Conservation (phyloP, 495 filamentous ascomycete genomes). For the Penicillium diatomitis region DNA sequence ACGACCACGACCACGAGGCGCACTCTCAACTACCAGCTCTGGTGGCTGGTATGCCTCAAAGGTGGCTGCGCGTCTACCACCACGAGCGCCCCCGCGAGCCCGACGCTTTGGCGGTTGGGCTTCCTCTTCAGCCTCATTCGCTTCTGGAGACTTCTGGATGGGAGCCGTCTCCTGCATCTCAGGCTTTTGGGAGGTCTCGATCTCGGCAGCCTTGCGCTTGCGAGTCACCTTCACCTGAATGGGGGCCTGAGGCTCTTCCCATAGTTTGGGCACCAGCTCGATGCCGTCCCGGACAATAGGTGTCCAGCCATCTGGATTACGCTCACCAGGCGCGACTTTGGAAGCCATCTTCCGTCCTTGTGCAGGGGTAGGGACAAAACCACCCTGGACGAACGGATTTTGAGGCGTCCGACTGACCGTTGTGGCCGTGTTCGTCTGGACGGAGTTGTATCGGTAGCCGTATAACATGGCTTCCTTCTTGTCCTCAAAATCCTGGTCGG, state of each 20-base stretch:
- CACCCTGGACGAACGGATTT: constrained; percentile 35
- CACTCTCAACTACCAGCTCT: constrained; percentile 10
- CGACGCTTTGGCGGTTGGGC: constrained; percentile 23
- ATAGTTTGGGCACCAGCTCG: constrained; percentile 28
- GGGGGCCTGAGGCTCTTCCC: constrained; percentile 44
- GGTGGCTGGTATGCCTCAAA: constrained; percentile 16
- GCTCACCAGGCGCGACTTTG: constrained; percentile 23
- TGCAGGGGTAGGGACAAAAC: constrained; percentile 35
- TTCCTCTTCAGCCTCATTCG: constrained; percentile 26
- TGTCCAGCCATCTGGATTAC: constrained; percentile 34
- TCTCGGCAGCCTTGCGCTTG: constrained; percentile 37
- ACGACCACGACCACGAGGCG: constrained; percentile 46
- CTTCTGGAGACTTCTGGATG: constrained; percentile 17
- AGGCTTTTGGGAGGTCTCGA: constrained; percentile 20
- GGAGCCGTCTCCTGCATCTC: constrained; percentile 19
- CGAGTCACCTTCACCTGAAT: constrained; percentile 42
- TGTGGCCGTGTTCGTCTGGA: constrained; percentile 5
- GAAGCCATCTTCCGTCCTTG: constrained; percentile 31
- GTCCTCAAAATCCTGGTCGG: constrained; percentile 23
- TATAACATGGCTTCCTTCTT: constrained; percentile 37
- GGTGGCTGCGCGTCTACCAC: constrained; percentile 17
- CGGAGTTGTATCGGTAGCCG: constrained; percentile 28
- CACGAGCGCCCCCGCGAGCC: constrained; percentile 19
- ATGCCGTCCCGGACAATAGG: constrained; percentile 23
- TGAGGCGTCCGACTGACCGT: constrained; percentile 19